Conservation (phyloP, 306 rosid genomes). For the Ammopiptanthus mongolicus region DNA sequence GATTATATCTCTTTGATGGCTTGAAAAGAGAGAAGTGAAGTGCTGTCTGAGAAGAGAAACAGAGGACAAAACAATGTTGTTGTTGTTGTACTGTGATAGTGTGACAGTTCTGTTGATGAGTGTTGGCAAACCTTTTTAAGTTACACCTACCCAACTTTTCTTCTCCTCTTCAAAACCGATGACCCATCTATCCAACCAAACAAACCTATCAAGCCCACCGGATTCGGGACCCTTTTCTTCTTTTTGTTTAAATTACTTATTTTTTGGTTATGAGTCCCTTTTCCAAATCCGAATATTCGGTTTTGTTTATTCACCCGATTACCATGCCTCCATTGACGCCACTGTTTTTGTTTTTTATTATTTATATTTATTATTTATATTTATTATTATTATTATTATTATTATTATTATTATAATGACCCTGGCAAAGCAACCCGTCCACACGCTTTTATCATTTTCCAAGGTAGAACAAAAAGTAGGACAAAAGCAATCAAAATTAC, state of each 20-base stretch:
- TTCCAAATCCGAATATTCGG: constrained; percentile 25
- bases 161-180: constrained; percentile 16
- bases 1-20: not conserved
- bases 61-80: not conserved
- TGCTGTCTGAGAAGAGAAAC: not conserved
- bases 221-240: not conserved
- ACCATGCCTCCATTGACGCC: not conserved
- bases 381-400: not conserved
- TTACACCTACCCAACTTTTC: constrained; percentile 11
- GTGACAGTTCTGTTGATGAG: not conserved
- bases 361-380: not conserved
- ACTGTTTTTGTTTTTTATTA: not conserved
- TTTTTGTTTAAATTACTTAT: not conserved
- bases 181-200: constrained; percentile 8
- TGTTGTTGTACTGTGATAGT: constrained; percentile 10
- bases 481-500: not conserved
- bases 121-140: constrained; percentile 1
- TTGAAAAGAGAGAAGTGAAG: not conserved
- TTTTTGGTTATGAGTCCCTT: not conserved
- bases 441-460: not conserved
- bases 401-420: not conserved
- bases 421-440: not conserved
- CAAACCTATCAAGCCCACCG: constrained; percentile 26
- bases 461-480: not conserved
- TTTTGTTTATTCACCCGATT: not conserved